Evolutionary conservation across 139 green algal species (phyloP).

Genomic region (Chlamydomonas sp.): DNA sequence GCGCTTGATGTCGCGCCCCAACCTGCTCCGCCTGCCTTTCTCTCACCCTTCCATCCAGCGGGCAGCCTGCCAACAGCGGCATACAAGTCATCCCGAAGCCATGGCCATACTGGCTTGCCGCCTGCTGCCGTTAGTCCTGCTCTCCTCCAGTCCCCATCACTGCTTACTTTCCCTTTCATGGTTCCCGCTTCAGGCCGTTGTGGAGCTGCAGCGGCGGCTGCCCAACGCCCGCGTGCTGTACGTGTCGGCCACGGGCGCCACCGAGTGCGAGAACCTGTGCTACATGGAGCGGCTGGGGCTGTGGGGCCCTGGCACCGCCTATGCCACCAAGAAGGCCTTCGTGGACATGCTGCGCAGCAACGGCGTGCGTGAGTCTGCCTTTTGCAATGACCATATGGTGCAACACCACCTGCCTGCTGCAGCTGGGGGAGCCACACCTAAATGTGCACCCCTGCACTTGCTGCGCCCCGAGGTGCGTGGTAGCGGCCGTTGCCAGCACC

Average conservation of each 20-base stretch:
- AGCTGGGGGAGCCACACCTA: no score
- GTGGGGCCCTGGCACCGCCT: conserved; percentile 64
- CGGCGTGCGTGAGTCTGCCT: conserved; percentile 41
- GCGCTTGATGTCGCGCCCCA: no score
- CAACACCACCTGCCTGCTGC: no score
- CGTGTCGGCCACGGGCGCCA: conserved; percentile 68
- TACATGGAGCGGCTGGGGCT: conserved; percentile 77
- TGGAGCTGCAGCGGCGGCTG: conserved; percentile 63
- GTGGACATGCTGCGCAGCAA: conserved; percentile 36
- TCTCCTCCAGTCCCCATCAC: background rate
- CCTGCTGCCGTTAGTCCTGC: background rate
- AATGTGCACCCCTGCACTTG: no score
- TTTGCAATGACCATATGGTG: no score
- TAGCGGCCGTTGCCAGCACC: no score
- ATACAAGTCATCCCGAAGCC: no score
- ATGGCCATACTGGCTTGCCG: no score
- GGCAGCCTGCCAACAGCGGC: no score
- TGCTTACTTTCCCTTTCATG: background rate
- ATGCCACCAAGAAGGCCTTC: conserved; percentile 45
- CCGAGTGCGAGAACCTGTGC: conserved; percentile 68
- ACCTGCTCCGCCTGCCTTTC: no score
- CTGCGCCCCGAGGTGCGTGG: no score
- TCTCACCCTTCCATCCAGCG: no score
- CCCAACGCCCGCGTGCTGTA: conserved; percentile 71
- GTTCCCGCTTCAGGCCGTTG: conserved; percentile 25